A percentile compares a stretch with the other conserved stretches of the same genome.
Conservation (phyloP, 2,329 filamentous ascomycete species). For the Macroventuria anomochaeta region DNA sequence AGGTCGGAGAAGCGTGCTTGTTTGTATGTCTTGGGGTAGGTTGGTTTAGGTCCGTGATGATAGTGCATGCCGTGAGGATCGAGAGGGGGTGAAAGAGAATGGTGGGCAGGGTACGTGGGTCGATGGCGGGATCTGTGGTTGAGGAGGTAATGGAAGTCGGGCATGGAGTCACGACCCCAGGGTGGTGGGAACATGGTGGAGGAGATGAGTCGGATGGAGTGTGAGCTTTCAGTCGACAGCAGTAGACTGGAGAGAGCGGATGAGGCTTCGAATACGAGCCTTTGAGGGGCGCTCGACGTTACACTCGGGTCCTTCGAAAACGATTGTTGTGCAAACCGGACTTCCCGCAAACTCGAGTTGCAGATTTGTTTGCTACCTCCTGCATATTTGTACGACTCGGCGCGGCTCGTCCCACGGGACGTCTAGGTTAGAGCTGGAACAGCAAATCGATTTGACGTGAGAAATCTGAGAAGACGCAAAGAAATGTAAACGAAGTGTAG, state of each 20-base stretch:
- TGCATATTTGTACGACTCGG: background rate
- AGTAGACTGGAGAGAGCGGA: background rate
- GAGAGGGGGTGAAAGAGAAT: background rate
- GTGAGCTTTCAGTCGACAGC: background rate
- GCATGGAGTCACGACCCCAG: background rate
- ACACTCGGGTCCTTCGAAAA: background rate
- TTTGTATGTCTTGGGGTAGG: background rate
- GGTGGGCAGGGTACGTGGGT: background rate
- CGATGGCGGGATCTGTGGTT: background rate
- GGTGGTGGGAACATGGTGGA: background rate
- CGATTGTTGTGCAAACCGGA: slow-evolving; percentile 9
- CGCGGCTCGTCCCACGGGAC: background rate
- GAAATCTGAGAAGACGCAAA: background rate
- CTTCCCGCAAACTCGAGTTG: slow-evolving; percentile 5
- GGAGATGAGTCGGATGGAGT: background rate
- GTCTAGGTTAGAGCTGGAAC: background rate
- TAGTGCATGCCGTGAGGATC: background rate
- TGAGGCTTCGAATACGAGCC: background rate
- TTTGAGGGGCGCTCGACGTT: background rate
- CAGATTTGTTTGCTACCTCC: slow-evolving; percentile 2
- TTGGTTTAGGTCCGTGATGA: background rate
- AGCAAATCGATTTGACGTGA: background rate
- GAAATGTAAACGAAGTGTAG: background rate
- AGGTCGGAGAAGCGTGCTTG: background rate
- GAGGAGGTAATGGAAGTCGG: background rate